phyloP scores from a whole-genome alignment of 352 stramenopile genomes.

The Pythium aristosporum region DNA sequence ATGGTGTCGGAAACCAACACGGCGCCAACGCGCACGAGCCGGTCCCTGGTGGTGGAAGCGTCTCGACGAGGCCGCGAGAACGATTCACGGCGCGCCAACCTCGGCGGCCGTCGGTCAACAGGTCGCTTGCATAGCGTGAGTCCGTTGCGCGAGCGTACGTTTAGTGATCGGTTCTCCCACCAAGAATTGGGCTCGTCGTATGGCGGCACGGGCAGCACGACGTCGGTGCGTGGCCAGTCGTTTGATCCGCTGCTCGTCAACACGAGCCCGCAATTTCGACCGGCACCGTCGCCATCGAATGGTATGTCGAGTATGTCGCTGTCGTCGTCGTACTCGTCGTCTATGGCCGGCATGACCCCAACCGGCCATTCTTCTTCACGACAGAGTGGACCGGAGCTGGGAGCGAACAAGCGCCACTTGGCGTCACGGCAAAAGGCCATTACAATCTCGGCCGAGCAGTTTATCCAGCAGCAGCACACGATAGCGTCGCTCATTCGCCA shows the following conservation, averaged over 20 bases:
- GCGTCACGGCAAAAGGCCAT: conserved; percentile 49
- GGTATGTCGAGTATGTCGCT: conserved; percentile 5
- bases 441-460: conserved; percentile 71
- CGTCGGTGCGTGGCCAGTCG: conserved; percentile 5
- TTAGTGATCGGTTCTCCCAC: conserved; percentile 5
- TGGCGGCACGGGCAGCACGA: conserved; percentile 1
- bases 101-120: neutral
- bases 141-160: conserved; percentile 29
- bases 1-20: conserved; percentile 20
- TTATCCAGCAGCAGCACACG: conserved; percentile 79
- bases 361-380: conserved; percentile 1
- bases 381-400: conserved; percentile 12
- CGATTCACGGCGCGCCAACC: neutral
- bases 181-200: conserved; percentile 16
- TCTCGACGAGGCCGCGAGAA: conserved; percentile 11
- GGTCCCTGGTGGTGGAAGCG: conserved; percentile 14
- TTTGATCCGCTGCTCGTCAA: conserved; percentile 6
- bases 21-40: conserved; percentile 1
- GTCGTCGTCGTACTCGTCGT: conserved; percentile 22
- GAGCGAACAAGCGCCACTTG: conserved; percentile 23
- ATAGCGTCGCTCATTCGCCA: conserved; percentile 79
- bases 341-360: conserved; percentile 3
- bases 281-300: neutral
- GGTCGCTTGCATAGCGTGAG: conserved; percentile 48
- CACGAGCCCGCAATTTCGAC: conserved; percentile 10